Percentiles rank a stretch among this genome's conserved stretches.
These are phyloP conservation scores for Apophysomyces trapeziformis DNA, from an alignment of 371 early-diverging fungal species.

Conservation along the genomic window DNA sequence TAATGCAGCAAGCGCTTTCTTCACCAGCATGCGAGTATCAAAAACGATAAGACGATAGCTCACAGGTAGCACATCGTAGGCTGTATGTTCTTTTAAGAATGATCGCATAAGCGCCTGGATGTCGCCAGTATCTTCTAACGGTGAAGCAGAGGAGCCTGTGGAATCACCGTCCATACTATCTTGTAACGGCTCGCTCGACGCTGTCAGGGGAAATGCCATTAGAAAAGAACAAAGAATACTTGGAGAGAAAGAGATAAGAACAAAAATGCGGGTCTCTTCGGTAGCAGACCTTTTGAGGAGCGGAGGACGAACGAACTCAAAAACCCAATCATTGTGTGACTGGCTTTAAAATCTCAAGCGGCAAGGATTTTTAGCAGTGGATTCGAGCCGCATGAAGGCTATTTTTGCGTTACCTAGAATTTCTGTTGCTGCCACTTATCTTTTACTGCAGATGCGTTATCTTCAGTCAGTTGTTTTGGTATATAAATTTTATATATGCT, in stretches of 20 bases:
- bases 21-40: constrained; percentile 88
- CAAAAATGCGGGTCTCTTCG: neutral
- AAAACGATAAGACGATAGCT: constrained; percentile 90
- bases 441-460: no score
- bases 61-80: constrained; percentile 90
- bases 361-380: no score
- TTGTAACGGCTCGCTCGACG: neutral
- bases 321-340: no score
- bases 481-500: no score
- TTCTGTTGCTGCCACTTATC: no score
- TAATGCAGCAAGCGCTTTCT: constrained; percentile 90
- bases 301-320: no score
- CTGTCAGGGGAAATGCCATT: constrained; percentile 3
- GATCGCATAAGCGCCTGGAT: constrained; percentile 56
- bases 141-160: neutral
- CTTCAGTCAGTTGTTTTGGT: no score
- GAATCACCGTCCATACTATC: constrained; percentile 7
- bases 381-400: no score
- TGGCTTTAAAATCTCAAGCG: no score
- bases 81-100: constrained; percentile 81
- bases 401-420: no score
- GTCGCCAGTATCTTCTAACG: constrained; percentile 28
- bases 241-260: neutral
- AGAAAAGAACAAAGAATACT: neutral
- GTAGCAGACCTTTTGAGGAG: no score